phyloP scores from a whole-genome alignment of 208 protist species.

The Wallacemonas sp. region DNA sequence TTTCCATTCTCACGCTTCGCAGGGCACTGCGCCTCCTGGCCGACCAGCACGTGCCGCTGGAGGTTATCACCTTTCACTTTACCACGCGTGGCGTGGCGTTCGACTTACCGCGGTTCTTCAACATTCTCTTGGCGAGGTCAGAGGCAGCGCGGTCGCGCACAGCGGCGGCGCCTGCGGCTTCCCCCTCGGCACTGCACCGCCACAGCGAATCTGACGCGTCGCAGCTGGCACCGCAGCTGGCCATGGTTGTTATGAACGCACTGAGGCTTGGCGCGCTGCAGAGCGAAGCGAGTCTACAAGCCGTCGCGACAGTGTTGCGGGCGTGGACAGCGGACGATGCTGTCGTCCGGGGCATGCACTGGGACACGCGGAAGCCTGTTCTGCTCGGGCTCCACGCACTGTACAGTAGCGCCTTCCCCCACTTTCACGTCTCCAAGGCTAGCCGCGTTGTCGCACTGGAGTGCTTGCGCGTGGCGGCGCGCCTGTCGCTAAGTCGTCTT shows the following conservation, averaged over 20 bases:
- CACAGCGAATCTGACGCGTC: background rate
- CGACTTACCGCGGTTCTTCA: background rate
- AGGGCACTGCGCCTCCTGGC: background rate
- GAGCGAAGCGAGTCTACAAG: background rate
- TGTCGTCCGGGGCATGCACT: background rate
- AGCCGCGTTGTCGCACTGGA: background rate
- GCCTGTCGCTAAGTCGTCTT: background rate
- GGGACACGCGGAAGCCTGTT: background rate
- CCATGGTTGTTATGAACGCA: background rate
- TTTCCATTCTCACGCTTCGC: background rate
- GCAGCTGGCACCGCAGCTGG: background rate
- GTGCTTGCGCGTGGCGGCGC: constrained; percentile 9
- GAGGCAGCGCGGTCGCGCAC: too few species aligned
- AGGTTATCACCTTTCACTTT: background rate
- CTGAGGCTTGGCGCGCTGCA: background rate
- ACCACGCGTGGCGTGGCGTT: background rate
- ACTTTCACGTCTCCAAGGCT: constrained; percentile 4
- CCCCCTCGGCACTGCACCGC: background rate
- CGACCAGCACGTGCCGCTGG: background rate
- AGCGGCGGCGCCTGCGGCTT: too few species aligned
- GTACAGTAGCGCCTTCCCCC: background rate
- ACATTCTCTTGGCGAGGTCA: background rate
- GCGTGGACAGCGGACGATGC: background rate
- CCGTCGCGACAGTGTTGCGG: background rate
- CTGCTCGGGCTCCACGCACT: background rate